Evolutionary conservation across 2,329 filamentous ascomycete genomes (phyloP), one percentile per base, ranked within the genome.

Genomic region (Cordyceps cateniannulata): DNA sequence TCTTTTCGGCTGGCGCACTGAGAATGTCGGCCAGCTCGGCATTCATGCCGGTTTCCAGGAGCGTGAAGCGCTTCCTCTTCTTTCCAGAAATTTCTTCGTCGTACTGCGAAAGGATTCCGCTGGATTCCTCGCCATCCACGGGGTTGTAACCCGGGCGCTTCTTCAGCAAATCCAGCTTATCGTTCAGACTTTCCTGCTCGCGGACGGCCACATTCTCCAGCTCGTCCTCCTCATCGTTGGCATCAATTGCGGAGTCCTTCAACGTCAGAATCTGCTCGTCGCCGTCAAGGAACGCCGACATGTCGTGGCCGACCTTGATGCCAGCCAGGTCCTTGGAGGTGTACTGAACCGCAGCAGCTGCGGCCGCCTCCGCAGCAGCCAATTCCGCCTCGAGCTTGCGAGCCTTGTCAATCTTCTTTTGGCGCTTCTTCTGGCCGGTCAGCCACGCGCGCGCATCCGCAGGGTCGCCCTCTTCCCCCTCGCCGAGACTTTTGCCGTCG

Each of bases 71-170:
- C 71, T 96, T 96, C 60, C 82, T 79, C 76, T 96, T 95, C 75
- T 96, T 96, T 60, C 92, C 92, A 40, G 89, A 85, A 58, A 97
- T 96, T 69, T 96, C 93, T 65, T 98, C 95, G 68, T 98, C 95
- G 70, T 99, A 99, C 67, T 99, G 93, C 16, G 90, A 85, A 47
- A 99, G 77, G 25, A 99, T 86, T 6, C 83, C 82, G 20, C 81
- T 81, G 62, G 87, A 79, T 14, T 82, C 82, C 29, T 86, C 82
- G 49, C 89, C 87, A 38, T 87, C 78, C 63, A 91, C 88, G 0
- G 93, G 93, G 68, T 99, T 91, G 73, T 99, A 99, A 1, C 86
- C 87, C 0, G 89, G 88, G 70, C 88, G 90, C 73, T 92, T 91
- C 81, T 96, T 97, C 78, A 98, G 96, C 45, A 93, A 76, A 47